phyloP scores from a whole-genome alignment of 305 asterid species.

The Solanum chacoense region DNA sequence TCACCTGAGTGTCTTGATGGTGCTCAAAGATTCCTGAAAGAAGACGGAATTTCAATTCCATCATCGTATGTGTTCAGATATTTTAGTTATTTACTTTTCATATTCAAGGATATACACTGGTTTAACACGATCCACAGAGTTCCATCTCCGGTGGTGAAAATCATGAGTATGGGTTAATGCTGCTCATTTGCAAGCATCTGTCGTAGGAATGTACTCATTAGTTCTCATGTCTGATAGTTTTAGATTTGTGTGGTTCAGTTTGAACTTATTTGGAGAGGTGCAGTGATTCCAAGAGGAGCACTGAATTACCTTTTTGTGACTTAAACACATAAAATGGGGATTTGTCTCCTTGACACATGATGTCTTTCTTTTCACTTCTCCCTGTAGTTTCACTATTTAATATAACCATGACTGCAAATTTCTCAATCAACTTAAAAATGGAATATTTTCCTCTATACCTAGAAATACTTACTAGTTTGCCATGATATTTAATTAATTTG shows the following conservation, averaged over 20 bases:
- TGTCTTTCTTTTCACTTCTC: neutral
- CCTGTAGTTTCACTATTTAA: neutral
- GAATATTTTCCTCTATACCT: neutral
- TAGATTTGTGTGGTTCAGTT: neutral
- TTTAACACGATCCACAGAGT: neutral
- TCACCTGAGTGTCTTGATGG: constrained; percentile 99
- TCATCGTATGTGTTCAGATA: constrained; percentile 50
- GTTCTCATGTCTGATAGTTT: neutral
- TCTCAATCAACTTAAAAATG: neutral
- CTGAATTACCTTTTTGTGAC: neutral
- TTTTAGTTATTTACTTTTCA: neutral
- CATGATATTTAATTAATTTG: neutral
- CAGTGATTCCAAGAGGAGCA: neutral
- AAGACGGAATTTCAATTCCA: constrained; percentile 91
- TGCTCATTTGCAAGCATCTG: neutral
- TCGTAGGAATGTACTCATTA: neutral
- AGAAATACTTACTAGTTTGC: neutral
- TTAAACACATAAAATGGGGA: neutral
- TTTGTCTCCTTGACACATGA: neutral
- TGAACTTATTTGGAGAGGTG: neutral
- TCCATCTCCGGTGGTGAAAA: neutral
- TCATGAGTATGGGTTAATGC: neutral
- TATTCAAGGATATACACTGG: neutral
- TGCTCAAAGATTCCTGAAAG: constrained; percentile 88
- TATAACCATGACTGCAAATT: neutral